Conservation (phyloP, 2,329 filamentous ascomycete species). For the Microsporum ferrugineum region DNA sequence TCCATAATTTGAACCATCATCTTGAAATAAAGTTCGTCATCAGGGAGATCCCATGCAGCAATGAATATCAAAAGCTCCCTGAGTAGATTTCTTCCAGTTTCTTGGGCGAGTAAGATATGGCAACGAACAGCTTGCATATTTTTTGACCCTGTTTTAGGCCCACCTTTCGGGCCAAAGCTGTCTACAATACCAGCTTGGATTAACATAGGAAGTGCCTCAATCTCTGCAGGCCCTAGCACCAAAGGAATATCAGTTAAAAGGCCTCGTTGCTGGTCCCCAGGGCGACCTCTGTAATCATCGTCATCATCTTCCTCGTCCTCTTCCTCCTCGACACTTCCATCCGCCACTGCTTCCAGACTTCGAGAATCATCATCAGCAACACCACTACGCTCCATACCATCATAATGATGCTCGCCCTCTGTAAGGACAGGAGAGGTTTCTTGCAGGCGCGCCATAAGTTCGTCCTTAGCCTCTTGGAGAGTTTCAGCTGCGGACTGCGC, state of each 20-base stretch:
- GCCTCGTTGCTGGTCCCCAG: slow-evolving; percentile 52
- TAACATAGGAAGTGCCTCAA: slow-evolving; percentile 93
- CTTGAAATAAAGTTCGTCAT: slow-evolving; percentile 89
- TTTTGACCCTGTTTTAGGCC: slow-evolving; percentile 46
- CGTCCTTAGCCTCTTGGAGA: slow-evolving; percentile 41
- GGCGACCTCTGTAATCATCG: slow-evolving; percentile 41
- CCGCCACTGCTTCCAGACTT: slow-evolving; percentile 34
- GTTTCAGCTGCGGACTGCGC: slow-evolving; percentile 40
- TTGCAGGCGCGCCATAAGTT: slow-evolving; percentile 39
- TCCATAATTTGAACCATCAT: slow-evolving; percentile 94
- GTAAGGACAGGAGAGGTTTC: slow-evolving; percentile 33
- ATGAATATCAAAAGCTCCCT: slow-evolving; percentile 91
- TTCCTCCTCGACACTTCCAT: slow-evolving; percentile 35
- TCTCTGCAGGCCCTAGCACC: slow-evolving; percentile 86
- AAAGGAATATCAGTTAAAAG: slow-evolving; percentile 87
- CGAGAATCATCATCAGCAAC: slow-evolving; percentile 32
- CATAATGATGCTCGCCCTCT: slow-evolving; percentile 33
- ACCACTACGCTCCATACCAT: slow-evolving; percentile 30
- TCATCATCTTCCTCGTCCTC: slow-evolving; percentile 45
- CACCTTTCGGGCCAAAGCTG: slow-evolving; percentile 59
- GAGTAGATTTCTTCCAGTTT: slow-evolving; percentile 79
- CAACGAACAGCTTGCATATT: slow-evolving; percentile 86
- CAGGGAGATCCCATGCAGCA: slow-evolving; percentile 89
- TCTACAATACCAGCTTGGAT: slow-evolving; percentile 91
- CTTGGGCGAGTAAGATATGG: slow-evolving; percentile 76